phyloP scores from a whole-genome alignment of 1,284 basidiomycete genomes.

The Takashimella koratensis region DNA sequence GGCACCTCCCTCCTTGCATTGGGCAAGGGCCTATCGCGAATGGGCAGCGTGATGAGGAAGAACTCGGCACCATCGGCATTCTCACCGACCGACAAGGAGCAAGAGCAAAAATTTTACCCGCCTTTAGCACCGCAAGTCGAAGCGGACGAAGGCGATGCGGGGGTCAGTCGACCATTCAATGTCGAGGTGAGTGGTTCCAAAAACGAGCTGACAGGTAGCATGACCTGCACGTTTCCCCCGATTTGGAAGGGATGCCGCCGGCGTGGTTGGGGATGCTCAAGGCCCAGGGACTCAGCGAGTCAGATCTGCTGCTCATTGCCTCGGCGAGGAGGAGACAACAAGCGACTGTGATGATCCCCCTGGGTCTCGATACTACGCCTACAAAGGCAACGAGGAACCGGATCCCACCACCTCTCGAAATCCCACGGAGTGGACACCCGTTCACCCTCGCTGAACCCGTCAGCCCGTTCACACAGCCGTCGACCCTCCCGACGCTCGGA shows the following conservation, averaged over 20 bases:
- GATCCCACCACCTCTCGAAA: not conserved
- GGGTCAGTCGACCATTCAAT: conserved; percentile 40
- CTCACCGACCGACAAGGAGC: not conserved
- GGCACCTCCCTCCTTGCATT: not conserved
- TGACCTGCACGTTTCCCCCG: conserved; percentile 42
- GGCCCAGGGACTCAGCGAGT: conserved; percentile 37
- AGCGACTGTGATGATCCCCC: not conserved
- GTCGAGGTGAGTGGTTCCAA: conserved; percentile 29
- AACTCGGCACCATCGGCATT: not conserved
- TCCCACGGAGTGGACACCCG: too few relatives aligned
- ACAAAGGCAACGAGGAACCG: not conserved
- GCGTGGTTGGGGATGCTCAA: conserved; percentile 35
- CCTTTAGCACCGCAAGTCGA: not conserved
- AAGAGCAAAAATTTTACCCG: not conserved
- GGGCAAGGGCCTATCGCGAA: not conserved
- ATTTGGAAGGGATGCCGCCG: conserved; percentile 33
- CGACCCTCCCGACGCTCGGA: not conserved
- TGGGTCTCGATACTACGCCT: not conserved
- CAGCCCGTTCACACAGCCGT: not conserved
- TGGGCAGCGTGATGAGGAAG: not conserved
- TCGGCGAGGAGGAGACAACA: conserved; percentile 22
- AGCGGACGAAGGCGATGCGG: conserved; percentile 13
- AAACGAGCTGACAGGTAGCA: conserved; percentile 25
- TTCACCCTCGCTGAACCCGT: too few relatives aligned
- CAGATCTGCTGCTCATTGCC: conserved; percentile 36